phyloP scores from a whole-genome alignment of 305 asterid species.

The Fraxinus sp. region DNA sequence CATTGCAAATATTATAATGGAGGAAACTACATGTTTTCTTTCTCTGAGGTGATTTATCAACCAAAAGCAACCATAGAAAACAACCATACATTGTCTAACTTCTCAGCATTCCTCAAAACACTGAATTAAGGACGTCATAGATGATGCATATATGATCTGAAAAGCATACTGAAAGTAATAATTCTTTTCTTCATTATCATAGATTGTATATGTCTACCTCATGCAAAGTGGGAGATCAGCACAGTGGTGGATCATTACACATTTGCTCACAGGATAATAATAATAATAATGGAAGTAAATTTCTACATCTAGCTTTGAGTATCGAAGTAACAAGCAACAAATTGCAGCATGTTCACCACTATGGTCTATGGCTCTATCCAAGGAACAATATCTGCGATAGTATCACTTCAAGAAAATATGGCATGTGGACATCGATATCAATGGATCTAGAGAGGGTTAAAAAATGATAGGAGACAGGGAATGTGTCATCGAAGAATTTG shows the following conservation, averaged over 20 bases:
- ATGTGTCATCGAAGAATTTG: not conserved
- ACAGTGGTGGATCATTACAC: not conserved
- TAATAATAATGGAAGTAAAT: not conserved
- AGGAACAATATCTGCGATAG: not conserved
- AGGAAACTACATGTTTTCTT: not conserved
- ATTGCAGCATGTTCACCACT: not conserved
- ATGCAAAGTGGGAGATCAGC: not conserved
- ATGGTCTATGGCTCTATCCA: not conserved
- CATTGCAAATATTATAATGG: not conserved
- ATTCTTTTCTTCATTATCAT: not conserved
- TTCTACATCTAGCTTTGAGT: not conserved
- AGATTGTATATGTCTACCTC: not conserved
- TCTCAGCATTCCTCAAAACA: not conserved
- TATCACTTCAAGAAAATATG: not conserved
- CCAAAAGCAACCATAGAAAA: not conserved
- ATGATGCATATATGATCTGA: not conserved
- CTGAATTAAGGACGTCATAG: not conserved
- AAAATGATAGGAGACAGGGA: not conserved
- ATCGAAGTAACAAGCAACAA: not conserved
- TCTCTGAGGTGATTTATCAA: not conserved
- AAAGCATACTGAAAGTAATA: slow-evolving; percentile 3
- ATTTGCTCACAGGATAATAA: not conserved
- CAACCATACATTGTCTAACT: not conserved
- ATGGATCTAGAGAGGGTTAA: not conserved
- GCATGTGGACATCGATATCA: not conserved